These are phyloP conservation scores for Leucocoprinus leucothites DNA, from an alignment of 768 basidiomycete genomes.

Conservation along the genomic window DNA sequence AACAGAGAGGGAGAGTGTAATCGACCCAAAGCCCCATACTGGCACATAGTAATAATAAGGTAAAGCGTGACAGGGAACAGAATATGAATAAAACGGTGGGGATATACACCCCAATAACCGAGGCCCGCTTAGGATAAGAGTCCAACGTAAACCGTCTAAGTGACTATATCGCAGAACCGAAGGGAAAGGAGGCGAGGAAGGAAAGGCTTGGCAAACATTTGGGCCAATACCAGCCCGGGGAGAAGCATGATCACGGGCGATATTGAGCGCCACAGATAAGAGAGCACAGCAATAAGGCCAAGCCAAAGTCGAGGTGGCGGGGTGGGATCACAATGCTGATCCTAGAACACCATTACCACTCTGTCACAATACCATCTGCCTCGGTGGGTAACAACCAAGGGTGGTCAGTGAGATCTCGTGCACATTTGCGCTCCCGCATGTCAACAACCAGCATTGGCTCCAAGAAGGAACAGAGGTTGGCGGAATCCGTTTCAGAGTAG, in stretches of 20 bases:
- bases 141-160: conserved; percentile 8
- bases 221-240: neutral
- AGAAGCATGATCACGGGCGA: neutral
- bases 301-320: neutral
- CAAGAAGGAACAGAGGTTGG: conserved; percentile 61
- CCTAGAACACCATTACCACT: conserved; percentile 33
- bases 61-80: conserved; percentile 4
- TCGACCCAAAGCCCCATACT: conserved; percentile 11
- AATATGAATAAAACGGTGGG: neutral
- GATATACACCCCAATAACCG: neutral
- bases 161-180: neutral
- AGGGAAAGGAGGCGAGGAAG: neutral
- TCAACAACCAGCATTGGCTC: conserved; percentile 75
- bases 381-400: conserved; percentile 57
- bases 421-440: conserved; percentile 63
- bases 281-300: neutral
- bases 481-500: conserved; percentile 56
- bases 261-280: neutral
- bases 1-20: conserved; percentile 14
- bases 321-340: neutral
- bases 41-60: conserved; percentile 13
- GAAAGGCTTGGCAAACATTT: neutral
- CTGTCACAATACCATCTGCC: conserved; percentile 38
- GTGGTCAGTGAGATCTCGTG: conserved; percentile 72
- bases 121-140: neutral